Percentiles rank a stretch among this genome's conserved stretches.
Conservation (phyloP, 2,329 filamentous ascomycete species). For the Arthrinium phaeospermum region DNA sequence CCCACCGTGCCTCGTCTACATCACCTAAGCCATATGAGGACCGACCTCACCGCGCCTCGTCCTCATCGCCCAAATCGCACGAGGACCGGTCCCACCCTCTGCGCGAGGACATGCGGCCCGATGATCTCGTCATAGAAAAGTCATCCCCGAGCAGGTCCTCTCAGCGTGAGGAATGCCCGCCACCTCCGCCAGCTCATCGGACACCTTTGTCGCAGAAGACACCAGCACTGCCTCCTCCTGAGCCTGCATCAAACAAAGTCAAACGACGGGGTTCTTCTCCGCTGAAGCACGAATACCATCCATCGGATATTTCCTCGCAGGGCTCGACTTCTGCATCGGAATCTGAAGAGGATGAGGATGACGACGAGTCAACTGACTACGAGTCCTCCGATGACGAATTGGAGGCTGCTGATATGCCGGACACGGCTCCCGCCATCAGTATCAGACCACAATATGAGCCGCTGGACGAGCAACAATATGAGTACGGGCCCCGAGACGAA, state of each 20-base stretch:
- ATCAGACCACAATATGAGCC: conserved; percentile 45
- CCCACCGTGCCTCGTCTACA: not conserved
- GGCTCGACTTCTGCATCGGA: conserved; percentile 35
- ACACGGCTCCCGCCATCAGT: conserved; percentile 64
- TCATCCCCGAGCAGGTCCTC: conserved; percentile 37
- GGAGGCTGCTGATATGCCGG: conserved; percentile 65
- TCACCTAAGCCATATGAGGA: conserved; percentile 18
- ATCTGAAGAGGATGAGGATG: conserved; percentile 57
- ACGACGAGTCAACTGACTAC: conserved; percentile 51
- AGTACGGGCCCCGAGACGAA: conserved; percentile 31
- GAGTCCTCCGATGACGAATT: conserved; percentile 60
- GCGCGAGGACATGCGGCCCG: conserved; percentile 24
- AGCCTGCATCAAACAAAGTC: conserved; percentile 48
- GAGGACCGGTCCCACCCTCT: conserved; percentile 23
- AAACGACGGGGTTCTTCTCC: conserved; percentile 86
- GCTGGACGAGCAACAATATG: not conserved
- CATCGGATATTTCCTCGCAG: conserved; percentile 70
- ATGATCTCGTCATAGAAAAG: conserved; percentile 41
- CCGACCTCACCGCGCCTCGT: not conserved
- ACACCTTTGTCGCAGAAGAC: conserved; percentile 47
- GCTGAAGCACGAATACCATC: conserved; percentile 95
- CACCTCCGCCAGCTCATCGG: conserved; percentile 61
- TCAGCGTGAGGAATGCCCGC: conserved; percentile 59
- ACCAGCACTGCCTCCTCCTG: conserved; percentile 50
- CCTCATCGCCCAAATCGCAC: not conserved